Conservation (phyloP, 176 grass and related monocot genomes). For the Leersia perrieri region DNA sequence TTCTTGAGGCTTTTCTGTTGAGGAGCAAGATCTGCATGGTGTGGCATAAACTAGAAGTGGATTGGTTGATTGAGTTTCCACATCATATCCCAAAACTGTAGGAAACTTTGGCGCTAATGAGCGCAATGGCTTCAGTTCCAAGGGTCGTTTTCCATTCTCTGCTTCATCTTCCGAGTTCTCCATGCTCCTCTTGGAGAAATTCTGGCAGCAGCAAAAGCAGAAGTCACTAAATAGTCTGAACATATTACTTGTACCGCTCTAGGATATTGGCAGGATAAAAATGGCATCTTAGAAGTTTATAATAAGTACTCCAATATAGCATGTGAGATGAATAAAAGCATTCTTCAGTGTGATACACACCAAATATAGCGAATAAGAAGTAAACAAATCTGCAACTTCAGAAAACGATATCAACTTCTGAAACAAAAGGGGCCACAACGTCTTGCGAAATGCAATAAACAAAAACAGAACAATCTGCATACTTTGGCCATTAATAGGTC, state of each 20-base stretch:
- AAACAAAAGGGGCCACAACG: neutral
- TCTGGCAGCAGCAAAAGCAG: neutral
- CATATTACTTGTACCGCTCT: neutral
- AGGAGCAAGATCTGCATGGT: conserved; percentile 28
- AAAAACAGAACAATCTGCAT: neutral
- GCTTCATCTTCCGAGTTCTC: conserved; percentile 25
- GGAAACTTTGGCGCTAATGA: conserved; percentile 64
- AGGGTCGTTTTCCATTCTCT: neutral
- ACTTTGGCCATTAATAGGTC: neutral
- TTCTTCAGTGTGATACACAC: neutral
- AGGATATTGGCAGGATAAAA: neutral
- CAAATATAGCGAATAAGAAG: neutral
- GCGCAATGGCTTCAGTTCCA: conserved; percentile 49
- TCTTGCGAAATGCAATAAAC: conserved; percentile 3
- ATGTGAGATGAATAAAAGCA: neutral
- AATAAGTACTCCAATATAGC: neutral
- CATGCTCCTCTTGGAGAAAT: conserved; percentile 12
- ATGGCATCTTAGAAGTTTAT: neutral
- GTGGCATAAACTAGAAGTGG: conserved; percentile 36
- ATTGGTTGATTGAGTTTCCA: conserved; percentile 32
- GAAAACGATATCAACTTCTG: neutral
- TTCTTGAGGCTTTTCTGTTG: neutral
- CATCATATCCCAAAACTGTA: conserved; percentile 30
- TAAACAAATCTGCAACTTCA: neutral
- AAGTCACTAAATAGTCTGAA: neutral